A percentile compares a stretch with the other conserved stretches of the same genome.
phyloP scores from a whole-genome alignment of 1,139 yeast genomes.

The Diutina rugosa region DNA sequence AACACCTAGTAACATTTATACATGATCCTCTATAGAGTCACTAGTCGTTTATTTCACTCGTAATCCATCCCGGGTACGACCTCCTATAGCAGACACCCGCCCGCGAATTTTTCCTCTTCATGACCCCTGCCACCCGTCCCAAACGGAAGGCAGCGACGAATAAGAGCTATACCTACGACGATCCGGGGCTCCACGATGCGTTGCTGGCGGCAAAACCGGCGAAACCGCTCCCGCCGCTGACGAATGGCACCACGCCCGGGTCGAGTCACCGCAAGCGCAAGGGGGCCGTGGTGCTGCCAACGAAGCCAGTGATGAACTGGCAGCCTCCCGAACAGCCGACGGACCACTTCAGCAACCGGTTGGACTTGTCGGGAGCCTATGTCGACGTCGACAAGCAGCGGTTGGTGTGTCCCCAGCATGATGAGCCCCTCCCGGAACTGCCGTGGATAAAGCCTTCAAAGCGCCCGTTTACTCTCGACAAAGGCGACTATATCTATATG shows the following conservation, averaged over 20 bases:
- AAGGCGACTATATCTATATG: constrained; percentile 69
- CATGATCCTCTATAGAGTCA: neutral
- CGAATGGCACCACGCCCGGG: neutral
- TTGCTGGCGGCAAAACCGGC: neutral
- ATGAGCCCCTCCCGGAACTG: neutral
- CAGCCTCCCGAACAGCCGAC: constrained; percentile 19
- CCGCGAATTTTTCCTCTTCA: neutral
- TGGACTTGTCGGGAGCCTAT: constrained; percentile 22
- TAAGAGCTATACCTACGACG: constrained; percentile 27
- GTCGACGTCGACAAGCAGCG: constrained; percentile 19
- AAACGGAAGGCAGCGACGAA: constrained; percentile 32
- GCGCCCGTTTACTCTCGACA: constrained; percentile 16
- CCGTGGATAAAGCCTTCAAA: neutral
- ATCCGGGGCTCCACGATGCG: constrained; percentile 13
- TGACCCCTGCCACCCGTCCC: constrained; percentile 16
- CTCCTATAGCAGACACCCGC: neutral
- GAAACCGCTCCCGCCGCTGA: neutral
- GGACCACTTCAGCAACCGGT: constrained; percentile 25
- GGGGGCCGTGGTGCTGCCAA: neutral
- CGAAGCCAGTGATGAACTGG: constrained; percentile 22
- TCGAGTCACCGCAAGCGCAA: constrained; percentile 4
- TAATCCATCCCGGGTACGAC: neutral
- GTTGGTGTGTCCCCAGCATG: constrained; percentile 22
- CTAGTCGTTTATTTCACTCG: neutral
- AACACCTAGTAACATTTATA: too few relatives aligned